Evolutionary conservation across 2,329 filamentous ascomycete genomes (phyloP).

Genomic region (Lecanicillium sp.): DNA sequence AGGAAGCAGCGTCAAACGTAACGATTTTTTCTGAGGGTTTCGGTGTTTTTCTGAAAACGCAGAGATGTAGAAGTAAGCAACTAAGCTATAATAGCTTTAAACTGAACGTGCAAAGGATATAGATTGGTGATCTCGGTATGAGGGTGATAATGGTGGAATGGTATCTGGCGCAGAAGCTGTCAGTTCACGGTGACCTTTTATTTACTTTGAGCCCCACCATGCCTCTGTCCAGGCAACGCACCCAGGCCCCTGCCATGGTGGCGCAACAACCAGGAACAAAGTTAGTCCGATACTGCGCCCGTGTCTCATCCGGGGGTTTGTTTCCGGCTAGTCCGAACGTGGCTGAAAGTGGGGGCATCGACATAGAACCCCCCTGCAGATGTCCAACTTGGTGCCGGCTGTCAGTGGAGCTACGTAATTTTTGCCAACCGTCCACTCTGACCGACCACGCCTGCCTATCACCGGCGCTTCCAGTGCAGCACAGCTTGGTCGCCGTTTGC

Average conservation of each 20-base stretch:
- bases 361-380: constrained; percentile 3
- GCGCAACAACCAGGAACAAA: constrained; percentile 16
- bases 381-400: background rate
- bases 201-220: constrained; percentile 37
- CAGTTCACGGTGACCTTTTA: constrained; percentile 33
- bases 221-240: constrained; percentile 32
- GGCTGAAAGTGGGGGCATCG: background rate
- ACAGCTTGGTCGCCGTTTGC: constrained; percentile 1
- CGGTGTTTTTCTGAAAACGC: constrained; percentile 21
- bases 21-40: constrained; percentile 28
- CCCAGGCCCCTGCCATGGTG: constrained; percentile 1
- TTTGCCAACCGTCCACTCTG: constrained; percentile 10
- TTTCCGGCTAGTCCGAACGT: constrained; percentile 1
- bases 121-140: constrained; percentile 16
- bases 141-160: constrained; percentile 22
- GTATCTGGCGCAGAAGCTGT: constrained; percentile 16
- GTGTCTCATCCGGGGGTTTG: constrained; percentile 4
- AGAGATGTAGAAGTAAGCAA: constrained; percentile 20
- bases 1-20: constrained; percentile 7
- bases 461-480: constrained; percentile 10
- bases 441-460: background rate
- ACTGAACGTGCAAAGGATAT: constrained; percentile 15
- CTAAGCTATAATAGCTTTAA: constrained; percentile 20
- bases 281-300: background rate
- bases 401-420: constrained; percentile 5